A percentile compares a stretch with the other conserved stretches of the same genome.
Evolutionary conservation across 192 early-diverging fungal genomes (phyloP).

Genomic region (Coemansia sp.): DNA sequence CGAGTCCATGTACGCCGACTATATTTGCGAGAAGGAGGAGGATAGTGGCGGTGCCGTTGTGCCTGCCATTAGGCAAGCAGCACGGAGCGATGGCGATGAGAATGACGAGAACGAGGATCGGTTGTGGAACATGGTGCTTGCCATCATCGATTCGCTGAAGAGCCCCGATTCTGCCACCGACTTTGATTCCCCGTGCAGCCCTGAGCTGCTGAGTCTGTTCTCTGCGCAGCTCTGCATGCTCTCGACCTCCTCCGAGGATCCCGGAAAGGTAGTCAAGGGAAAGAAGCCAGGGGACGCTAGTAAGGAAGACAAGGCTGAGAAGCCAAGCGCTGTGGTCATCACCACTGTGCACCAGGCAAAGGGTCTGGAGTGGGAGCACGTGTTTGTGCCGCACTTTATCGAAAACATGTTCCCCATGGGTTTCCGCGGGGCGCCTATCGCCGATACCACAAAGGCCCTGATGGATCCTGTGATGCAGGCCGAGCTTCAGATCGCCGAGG

Average conservation of each 20-base stretch:
- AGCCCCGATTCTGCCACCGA: not conserved
- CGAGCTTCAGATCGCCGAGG: not conserved
- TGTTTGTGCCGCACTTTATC: slow-evolving; percentile 50
- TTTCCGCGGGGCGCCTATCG: slow-evolving; percentile 17
- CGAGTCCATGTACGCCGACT: slow-evolving; percentile 14
- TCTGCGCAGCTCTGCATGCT: slow-evolving; percentile 39
- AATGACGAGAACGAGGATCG: slow-evolving; percentile 7
- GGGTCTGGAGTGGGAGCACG: slow-evolving; percentile 49
- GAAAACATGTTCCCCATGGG: slow-evolving; percentile 50
- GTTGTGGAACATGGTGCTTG: slow-evolving; percentile 25
- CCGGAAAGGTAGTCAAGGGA: slow-evolving; percentile 11
- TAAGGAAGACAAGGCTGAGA: not conserved
- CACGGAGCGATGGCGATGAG: slow-evolving; percentile 1
- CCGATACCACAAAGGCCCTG: slow-evolving; percentile 6
- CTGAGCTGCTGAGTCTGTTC: slow-evolving; percentile 27
- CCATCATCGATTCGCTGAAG: slow-evolving; percentile 27
- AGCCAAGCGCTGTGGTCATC: slow-evolving; percentile 28
- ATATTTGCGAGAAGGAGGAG: slow-evolving; percentile 9
- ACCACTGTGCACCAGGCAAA: slow-evolving; percentile 53
- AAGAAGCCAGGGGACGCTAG: not conserved
- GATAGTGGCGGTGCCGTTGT: not conserved
- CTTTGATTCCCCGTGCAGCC: slow-evolving; percentile 2
- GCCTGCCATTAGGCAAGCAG: not conserved
- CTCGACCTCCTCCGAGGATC: slow-evolving; percentile 44
- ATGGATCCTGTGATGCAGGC: not conserved